A percentile compares a stretch with the other conserved stretches of the same genome.
Conservation (phyloP, 345 rosid species). For the Populus tremula region DNA sequence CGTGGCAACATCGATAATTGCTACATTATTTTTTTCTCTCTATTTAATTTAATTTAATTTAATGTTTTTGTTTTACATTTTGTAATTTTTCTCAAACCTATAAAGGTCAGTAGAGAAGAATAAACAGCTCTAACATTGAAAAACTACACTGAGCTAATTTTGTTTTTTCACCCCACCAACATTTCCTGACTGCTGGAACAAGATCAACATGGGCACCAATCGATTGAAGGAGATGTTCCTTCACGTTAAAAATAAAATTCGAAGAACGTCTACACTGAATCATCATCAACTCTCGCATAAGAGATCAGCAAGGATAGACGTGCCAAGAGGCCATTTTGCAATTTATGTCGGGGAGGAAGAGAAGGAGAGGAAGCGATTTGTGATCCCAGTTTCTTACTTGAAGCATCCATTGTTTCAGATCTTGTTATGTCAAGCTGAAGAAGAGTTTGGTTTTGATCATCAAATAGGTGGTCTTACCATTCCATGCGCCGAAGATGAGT, state of each 20-base stretch:
- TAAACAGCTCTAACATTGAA: not conserved
- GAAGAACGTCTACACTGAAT: not conserved
- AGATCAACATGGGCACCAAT: not conserved
- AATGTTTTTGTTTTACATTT: not conserved
- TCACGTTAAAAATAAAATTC: constrained; percentile 5
- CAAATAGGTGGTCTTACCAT: not conserved
- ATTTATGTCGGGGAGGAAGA: constrained; percentile 41
- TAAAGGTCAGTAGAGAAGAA: not conserved
- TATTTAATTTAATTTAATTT: not conserved
- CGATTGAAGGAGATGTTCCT: constrained; percentile 8
- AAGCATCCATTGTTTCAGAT: constrained; percentile 9
- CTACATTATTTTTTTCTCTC: constrained; percentile 16
- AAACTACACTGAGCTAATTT: not conserved
- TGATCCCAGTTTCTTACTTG: not conserved
- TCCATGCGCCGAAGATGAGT: constrained; percentile 1
- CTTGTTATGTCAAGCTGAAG: not conserved
- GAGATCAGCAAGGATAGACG: not conserved
- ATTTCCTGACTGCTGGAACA: not conserved
- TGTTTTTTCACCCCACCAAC: not conserved
- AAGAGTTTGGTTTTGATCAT: constrained; percentile 13
- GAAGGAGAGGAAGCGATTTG: constrained; percentile 14
- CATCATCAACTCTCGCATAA: not conserved
- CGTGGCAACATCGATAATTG: not conserved
- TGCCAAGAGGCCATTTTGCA: constrained; percentile 36
- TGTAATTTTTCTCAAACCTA: not conserved